Conservation (phyloP, 1,139 yeast species). For the Yamadazyma dushanensis region DNA sequence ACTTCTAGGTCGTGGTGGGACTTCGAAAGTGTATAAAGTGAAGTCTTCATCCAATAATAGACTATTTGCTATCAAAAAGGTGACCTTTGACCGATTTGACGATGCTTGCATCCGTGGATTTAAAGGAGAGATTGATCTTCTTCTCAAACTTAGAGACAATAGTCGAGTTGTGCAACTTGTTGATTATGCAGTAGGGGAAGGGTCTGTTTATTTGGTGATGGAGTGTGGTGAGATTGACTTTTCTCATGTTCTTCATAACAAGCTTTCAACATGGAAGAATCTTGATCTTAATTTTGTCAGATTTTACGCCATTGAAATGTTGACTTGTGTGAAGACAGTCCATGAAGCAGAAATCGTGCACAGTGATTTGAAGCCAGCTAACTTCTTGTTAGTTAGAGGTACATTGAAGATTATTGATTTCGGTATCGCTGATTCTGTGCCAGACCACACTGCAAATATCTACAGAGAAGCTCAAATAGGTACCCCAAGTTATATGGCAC, state of each 20-base stretch:
- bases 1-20: slow-evolving; percentile 86
- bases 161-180: slow-evolving; percentile 76
- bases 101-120: slow-evolving; percentile 71
- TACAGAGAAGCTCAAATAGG: slow-evolving; percentile 92
- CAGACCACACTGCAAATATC: slow-evolving; percentile 87
- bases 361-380: slow-evolving; percentile 94
- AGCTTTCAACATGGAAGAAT: slow-evolving; percentile 41
- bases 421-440: slow-evolving; percentile 94
- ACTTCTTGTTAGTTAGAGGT: slow-evolving; percentile 85
- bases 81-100: slow-evolving; percentile 78
- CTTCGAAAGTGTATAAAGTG: slow-evolving; percentile 88
- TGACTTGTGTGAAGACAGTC: slow-evolving; percentile 83
- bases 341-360: slow-evolving; percentile 90
- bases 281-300: slow-evolving; percentile 79
- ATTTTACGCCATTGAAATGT: slow-evolving; percentile 76
- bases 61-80: slow-evolving; percentile 80
- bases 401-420: slow-evolving; percentile 86
- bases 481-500: slow-evolving; percentile 98
- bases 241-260: slow-evolving; percentile 72
- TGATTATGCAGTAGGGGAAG: slow-evolving; percentile 69
- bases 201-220: slow-evolving; percentile 76
- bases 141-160: slow-evolving; percentile 58
- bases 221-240: slow-evolving; percentile 94
- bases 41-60: slow-evolving; percentile 52
- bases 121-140: slow-evolving; percentile 84